Conservation (phyloP, 192 early-diverging fungal genomes). For the Diversispora eburnea region DNA sequence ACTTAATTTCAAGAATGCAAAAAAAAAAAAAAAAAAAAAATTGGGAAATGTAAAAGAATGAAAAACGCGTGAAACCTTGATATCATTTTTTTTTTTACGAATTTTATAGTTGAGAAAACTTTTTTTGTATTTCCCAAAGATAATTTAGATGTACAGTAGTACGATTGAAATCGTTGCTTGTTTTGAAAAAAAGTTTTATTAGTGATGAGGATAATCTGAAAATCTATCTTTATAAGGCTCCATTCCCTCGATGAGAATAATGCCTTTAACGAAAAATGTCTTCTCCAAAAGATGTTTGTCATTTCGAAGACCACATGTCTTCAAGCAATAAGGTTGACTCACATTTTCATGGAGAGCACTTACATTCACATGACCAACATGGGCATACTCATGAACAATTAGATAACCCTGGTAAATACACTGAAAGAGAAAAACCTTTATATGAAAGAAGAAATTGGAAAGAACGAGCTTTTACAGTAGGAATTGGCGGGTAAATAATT, state of each 20-base stretch:
- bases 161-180: too few species aligned
- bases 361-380: constrained; percentile 72
- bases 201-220: not conserved
- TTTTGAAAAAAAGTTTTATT: too few species aligned
- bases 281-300: constrained; percentile 33
- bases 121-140: too few species aligned
- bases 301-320: constrained; percentile 49
- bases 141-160: too few species aligned
- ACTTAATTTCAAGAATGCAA: not conserved
- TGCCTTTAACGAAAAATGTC: not conserved
- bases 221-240: not conserved
- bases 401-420: constrained; percentile 81
- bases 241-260: not conserved
- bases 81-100: too few species aligned
- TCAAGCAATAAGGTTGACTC: constrained; percentile 30
- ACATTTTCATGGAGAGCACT: constrained; percentile 37
- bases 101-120: too few species aligned
- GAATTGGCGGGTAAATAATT: constrained; percentile 76
- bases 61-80: too few species aligned
- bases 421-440: constrained; percentile 67
- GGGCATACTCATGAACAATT: constrained; percentile 90
- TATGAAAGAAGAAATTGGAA: constrained; percentile 79
- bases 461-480: constrained; percentile 91
- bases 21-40: not conserved
- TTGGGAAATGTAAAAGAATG: too few species aligned